phyloP scores from a whole-genome alignment of 257 asterid species.

The Lycium barbarum region DNA sequence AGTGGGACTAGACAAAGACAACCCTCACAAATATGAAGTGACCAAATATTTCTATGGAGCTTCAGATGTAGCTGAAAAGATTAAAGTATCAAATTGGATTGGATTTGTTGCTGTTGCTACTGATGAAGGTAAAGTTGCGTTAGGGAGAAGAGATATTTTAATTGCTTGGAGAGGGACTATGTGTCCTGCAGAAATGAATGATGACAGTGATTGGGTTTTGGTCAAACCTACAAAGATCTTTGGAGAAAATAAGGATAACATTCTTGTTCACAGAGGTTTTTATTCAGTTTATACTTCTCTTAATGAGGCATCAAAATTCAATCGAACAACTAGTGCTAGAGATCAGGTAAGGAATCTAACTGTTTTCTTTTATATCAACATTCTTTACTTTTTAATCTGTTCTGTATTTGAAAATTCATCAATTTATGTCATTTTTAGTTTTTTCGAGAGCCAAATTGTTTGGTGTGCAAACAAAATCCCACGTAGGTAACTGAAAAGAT shows the following conservation, averaged over 20 bases:
- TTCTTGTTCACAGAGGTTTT: conserved; percentile 42
- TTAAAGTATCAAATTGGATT: conserved; percentile 56
- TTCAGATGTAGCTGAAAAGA: conserved; percentile 36
- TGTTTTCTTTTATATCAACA: background rate
- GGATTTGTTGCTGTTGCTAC: conserved; percentile 68
- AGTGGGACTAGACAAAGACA: conserved; percentile 49
- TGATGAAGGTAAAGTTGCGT: conserved; percentile 53
- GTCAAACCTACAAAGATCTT: conserved; percentile 41
- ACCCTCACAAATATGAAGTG: conserved; percentile 45
- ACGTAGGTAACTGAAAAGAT: too few relatives aligned
- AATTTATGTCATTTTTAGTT: too few relatives aligned
- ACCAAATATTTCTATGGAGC: conserved; percentile 60
- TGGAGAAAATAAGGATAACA: conserved; percentile 27
- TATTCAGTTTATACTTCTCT: conserved; percentile 44
- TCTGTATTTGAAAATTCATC: background rate
- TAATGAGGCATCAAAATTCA: conserved; percentile 31
- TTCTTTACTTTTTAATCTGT: background rate
- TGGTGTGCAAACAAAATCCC: too few relatives aligned
- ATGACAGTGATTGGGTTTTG: conserved; percentile 51
- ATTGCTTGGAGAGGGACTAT: conserved; percentile 71
- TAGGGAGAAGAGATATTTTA: conserved; percentile 70
- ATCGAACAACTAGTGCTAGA: conserved; percentile 44
- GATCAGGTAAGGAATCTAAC: conserved; percentile 41
- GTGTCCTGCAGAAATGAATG: conserved; percentile 40
- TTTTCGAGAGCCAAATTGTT: too few relatives aligned